A percentile compares a stretch with the other conserved stretches of the same genome.
phyloP scores from a whole-genome alignment of 2,329 filamentous ascomycete genomes.

The Neofusicoccum sp. region DNA sequence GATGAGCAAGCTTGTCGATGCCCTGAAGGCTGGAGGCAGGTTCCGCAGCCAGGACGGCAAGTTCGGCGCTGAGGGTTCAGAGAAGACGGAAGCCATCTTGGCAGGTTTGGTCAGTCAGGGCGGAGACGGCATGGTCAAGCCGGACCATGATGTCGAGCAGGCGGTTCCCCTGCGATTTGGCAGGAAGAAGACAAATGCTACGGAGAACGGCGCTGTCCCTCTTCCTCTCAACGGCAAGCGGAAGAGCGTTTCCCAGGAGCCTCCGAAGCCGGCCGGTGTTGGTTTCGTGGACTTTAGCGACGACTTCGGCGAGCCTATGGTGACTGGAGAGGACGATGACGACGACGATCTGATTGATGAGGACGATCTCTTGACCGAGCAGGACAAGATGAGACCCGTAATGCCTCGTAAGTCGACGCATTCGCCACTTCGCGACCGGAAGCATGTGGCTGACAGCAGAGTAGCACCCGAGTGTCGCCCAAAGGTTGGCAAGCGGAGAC shows the following conservation, averaged over 20 bases:
- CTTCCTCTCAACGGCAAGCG: conserved; percentile 42
- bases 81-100: conserved; percentile 76
- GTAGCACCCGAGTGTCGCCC: conserved; percentile 82
- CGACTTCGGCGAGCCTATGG: conserved; percentile 57
- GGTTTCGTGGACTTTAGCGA: conserved; percentile 68
- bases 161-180: conserved; percentile 64
- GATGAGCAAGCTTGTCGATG: conserved; percentile 65
- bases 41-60: conserved; percentile 68
- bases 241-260: conserved; percentile 35
- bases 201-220: conserved; percentile 31
- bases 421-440: background rate
- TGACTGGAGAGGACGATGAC: conserved; percentile 48
- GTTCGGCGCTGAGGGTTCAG: conserved; percentile 49
- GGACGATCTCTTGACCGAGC: conserved; percentile 79
- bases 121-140: conserved; percentile 69
- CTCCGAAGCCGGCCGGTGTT: conserved; percentile 55
- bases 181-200: conserved; percentile 54
- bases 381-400: conserved; percentile 75
- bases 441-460: background rate
- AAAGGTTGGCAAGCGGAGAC: conserved; percentile 80
- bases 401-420: conserved; percentile 67
- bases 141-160: conserved; percentile 57
- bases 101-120: conserved; percentile 68
- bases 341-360: conserved; percentile 85
- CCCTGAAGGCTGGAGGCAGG: conserved; percentile 67